Evolutionary conservation across 176 grass and related monocot species (phyloP).

Genomic region (Metroxylon sagu): DNA sequence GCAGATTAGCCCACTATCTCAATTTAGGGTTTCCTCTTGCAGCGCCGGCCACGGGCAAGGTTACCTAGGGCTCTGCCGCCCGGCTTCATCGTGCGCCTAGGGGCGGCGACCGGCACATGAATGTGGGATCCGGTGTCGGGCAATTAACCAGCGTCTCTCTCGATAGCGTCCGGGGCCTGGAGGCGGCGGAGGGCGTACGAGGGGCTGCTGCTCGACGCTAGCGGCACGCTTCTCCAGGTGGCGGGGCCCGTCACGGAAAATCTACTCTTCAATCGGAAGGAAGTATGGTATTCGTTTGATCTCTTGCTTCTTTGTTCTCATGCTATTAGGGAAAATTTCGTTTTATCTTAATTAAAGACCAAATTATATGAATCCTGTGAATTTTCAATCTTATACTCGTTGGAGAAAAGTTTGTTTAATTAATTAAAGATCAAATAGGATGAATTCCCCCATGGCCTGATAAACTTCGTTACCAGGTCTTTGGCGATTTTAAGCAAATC

Average conservation of each 20-base stretch:
- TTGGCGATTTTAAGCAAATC: too few species aligned
- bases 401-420: too few species aligned
- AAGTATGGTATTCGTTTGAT: constrained; percentile 40
- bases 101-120: too few species aligned
- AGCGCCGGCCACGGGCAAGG: too few species aligned
- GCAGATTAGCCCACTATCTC: too few species aligned
- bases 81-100: too few species aligned
- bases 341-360: not conserved
- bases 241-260: constrained; percentile 52
- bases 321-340: not conserved
- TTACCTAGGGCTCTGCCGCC: too few species aligned
- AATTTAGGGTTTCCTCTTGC: not conserved
- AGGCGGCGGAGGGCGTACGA: constrained; percentile 28
- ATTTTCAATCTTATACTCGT: too few species aligned
- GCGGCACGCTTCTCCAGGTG: constrained; percentile 77
- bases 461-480: constrained; percentile 77
- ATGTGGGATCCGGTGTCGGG: not conserved
- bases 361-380: not conserved
- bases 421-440: too few species aligned
- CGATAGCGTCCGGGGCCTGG: constrained; percentile 8
- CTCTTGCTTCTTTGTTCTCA: not conserved
- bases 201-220: constrained; percentile 67
- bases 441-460: constrained; percentile 57
- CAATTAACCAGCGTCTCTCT: not conserved
- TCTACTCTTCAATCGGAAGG: constrained; percentile 55